A percentile compares a stretch with the other conserved stretches of the same genome.
Evolutionary conservation across 371 early-diverging fungal species (phyloP).

Genomic region (Mortierella sp.): DNA sequence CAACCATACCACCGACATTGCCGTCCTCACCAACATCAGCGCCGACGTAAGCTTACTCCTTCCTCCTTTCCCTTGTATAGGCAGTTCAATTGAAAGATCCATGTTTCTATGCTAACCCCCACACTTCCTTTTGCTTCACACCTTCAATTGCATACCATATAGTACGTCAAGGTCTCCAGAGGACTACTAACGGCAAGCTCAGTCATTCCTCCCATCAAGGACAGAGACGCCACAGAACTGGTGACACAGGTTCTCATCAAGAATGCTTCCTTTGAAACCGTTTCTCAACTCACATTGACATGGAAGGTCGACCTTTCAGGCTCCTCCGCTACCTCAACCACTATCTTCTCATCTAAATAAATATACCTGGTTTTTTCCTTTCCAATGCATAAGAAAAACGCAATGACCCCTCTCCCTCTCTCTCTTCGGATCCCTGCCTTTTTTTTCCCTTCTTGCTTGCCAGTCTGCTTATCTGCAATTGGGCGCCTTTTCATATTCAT

Average conservation of each 20-base stretch:
- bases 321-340: background rate
- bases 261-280: slow-evolving; percentile 54
- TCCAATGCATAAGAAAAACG: background rate
- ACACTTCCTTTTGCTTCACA: background rate
- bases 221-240: slow-evolving; percentile 39
- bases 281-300: slow-evolving; percentile 50
- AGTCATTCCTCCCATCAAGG: slow-evolving; percentile 45
- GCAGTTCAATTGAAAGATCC: background rate
- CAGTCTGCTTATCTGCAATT: background rate
- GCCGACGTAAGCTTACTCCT: slow-evolving; percentile 63
- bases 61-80: too few relatives aligned
- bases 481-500: background rate
- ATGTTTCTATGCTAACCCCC: background rate
- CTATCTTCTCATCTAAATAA: background rate
- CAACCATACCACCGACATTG: slow-evolving; percentile 62
- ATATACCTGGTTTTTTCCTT: background rate
- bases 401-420: background rate
- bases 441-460: background rate
- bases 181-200: slow-evolving; percentile 55
- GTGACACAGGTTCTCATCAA: slow-evolving; percentile 48
- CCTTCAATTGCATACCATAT: background rate
- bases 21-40: slow-evolving; percentile 62
- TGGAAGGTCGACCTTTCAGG: slow-evolving; percentile 48
- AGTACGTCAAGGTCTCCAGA: slow-evolving; percentile 54
- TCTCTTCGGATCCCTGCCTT: background rate